Base-by-base conservation (phyloP, 352 stramenopile species). In the Phytophthora ramorum region DNA sequence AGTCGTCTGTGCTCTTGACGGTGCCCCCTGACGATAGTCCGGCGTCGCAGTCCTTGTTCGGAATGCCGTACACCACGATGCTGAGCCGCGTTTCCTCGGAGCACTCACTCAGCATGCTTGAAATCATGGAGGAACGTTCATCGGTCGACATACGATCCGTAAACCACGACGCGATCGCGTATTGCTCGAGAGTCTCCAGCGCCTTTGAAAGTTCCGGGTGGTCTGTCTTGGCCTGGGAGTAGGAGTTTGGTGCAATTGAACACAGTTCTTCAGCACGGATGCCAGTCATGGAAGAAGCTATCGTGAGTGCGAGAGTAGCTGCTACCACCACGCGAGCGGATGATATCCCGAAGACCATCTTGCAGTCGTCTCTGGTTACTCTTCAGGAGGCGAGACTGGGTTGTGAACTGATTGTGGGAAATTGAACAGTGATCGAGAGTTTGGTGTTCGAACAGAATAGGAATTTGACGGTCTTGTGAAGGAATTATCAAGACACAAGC, bases 51-150 rank as follows among this genome's bases (percentile, higher is more conserved):
- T 90, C 79, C 57, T 90, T 89, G 57, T 87, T 76, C 7, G 79
- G 81, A 9, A 90, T 66, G 16, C 79, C 81, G 53, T 90, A 90
- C 13, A 90, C 76, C 8, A 89, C 79, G 47, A 89, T 63, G 10
- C 44, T 84, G 1, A 89, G 52, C 0, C 78, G 71, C 16, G 67
- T 71, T 24, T 72, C 71, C 20, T 73, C 62, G 0, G 56, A 53
- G 38, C 79, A 86, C 22, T 58, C 45, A 8, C 26, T 55, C 4
- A 83, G 54, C 20, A 90, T 66, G 20, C 30, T 56, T 30, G 64
- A 58, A 20, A 75, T 48, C 44, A 72, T 67, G 14, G 51, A 65
- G 2, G 57, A 61, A 14, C 65, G 57, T 14, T 74, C 67, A 14
- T 61, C 54, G 20, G 58, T 43, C 1, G 50, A 60, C 17, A 69